Conservation (phyloP, 2,329 filamentous ascomycete genomes). For the Claviceps sp. region DNA sequence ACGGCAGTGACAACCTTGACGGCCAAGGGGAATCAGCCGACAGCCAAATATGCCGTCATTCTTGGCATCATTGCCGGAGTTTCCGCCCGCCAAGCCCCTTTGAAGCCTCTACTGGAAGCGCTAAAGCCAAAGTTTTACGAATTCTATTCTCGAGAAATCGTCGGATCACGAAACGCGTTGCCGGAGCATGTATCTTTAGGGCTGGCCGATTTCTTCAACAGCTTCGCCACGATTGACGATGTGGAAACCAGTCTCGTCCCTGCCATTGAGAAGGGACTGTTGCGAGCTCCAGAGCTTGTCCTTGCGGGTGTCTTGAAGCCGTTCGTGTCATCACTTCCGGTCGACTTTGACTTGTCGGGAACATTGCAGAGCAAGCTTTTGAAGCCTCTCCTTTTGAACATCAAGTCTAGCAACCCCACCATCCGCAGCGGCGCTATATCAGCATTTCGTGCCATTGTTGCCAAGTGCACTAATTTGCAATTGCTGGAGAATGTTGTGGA, state of each 20-base stretch:
- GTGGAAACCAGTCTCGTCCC: slow-evolving; percentile 64
- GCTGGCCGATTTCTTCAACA: slow-evolving; percentile 68
- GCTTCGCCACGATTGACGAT: slow-evolving; percentile 62
- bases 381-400: slow-evolving; percentile 77
- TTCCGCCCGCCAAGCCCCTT: slow-evolving; percentile 54
- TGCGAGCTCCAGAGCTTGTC: slow-evolving; percentile 83
- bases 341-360: slow-evolving; percentile 62
- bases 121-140: slow-evolving; percentile 62
- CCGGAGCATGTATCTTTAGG: slow-evolving; percentile 59
- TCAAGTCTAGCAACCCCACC: slow-evolving; percentile 73
- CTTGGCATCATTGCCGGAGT: slow-evolving; percentile 83
- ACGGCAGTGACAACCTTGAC: slow-evolving; percentile 55
- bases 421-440: slow-evolving; percentile 65
- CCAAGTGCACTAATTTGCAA: slow-evolving; percentile 42
- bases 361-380: slow-evolving; percentile 58
- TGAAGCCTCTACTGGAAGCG: slow-evolving; percentile 46
- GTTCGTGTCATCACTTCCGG: slow-evolving; percentile 56
- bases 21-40: slow-evolving; percentile 49
- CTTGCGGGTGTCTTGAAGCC: slow-evolving; percentile 65
- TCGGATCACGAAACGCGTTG: slow-evolving; percentile 62
- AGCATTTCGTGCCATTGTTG: slow-evolving; percentile 60
- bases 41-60: slow-evolving; percentile 59
- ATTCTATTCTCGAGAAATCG: slow-evolving; percentile 75
- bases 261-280: slow-evolving; percentile 72
- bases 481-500: slow-evolving; percentile 56